phyloP scores from a whole-genome alignment of 2,329 filamentous ascomycete genomes.

The Sordariomycetes sp. region DNA sequence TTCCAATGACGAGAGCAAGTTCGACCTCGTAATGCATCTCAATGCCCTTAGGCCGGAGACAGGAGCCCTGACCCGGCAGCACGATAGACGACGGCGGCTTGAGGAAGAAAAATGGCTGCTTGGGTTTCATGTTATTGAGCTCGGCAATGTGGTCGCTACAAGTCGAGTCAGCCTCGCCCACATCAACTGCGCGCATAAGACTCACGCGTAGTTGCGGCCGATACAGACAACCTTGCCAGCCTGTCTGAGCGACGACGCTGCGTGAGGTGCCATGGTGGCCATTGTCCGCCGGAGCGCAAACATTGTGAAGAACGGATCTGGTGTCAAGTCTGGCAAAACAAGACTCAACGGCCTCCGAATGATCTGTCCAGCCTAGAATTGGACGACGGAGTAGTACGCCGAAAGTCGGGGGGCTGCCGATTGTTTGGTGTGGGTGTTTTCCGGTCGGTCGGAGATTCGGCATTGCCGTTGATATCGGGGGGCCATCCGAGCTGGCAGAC shows the following conservation, averaged over 20 bases:
- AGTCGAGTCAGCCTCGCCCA: not conserved
- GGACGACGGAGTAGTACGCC: no score
- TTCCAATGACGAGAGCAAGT: slow-evolving; percentile 81
- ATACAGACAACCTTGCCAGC: slow-evolving; percentile 82
- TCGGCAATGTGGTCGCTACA: slow-evolving; percentile 83
- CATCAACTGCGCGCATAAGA: slow-evolving; percentile 7
- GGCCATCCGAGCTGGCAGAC: no score
- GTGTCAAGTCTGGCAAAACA: no score
- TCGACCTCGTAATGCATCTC: slow-evolving; percentile 93
- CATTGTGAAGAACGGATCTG: no score
- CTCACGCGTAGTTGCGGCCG: slow-evolving; percentile 90
- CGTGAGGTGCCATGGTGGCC: slow-evolving; percentile 29
- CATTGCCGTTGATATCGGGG: no score
- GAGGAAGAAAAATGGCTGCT: slow-evolving; percentile 98
- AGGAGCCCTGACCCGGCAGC: slow-evolving; percentile 65
- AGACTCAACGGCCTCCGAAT: no score
- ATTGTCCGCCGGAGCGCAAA: slow-evolving; percentile 25
- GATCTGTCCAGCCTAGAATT: no score
- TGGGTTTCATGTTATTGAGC: slow-evolving; percentile 77
- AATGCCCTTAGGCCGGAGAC: slow-evolving; percentile 74
- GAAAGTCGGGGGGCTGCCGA: no score
- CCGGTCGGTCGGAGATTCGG: no score
- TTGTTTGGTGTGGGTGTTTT: no score
- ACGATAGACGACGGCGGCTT: slow-evolving; percentile 88
- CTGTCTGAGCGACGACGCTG: slow-evolving; percentile 37